Conservation (phyloP, 371 early-diverging fungal species). For the Enteropsectra breve region DNA sequence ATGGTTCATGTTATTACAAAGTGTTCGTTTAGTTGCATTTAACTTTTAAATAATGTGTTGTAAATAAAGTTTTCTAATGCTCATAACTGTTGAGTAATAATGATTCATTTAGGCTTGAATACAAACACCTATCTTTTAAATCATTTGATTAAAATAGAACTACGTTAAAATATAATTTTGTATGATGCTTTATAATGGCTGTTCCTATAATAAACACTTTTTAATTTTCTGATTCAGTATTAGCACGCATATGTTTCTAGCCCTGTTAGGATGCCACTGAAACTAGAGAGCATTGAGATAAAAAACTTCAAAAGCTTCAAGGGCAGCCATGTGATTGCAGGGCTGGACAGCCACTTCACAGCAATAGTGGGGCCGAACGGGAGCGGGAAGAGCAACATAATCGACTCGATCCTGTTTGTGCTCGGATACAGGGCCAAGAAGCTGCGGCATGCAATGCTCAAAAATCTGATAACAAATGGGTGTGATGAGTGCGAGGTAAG, state of each 20-base stretch:
- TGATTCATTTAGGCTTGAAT: no score
- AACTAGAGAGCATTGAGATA: conserved; percentile 35
- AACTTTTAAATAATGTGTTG: no score
- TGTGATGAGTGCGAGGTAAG: conserved; percentile 76
- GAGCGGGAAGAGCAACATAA: conserved; percentile 97
- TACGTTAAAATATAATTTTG: no score
- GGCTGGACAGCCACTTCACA: conserved; percentile 61
- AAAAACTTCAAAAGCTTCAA: conserved; percentile 61
- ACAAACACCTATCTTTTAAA: not conserved
- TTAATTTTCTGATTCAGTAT: not conserved
- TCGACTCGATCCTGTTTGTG: conserved; percentile 93
- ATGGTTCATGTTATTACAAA: no score
- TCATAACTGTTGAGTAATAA: no score
- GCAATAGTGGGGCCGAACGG: conserved; percentile 90
- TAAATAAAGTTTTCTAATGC: no score
- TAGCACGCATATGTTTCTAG: not conserved
- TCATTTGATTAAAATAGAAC: not conserved
- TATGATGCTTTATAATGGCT: not conserved
- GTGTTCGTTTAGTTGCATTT: no score
- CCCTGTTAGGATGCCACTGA: conserved; percentile 14
- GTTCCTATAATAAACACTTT: not conserved
- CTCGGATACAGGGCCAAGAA: conserved; percentile 97
- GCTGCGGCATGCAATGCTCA: conserved; percentile 86
- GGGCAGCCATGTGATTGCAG: conserved; percentile 52
- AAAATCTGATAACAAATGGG: conserved; percentile 88